Base-by-base conservation (phyloP, 192 early-diverging fungal genomes). In the Phlyctochytrium arcticum region DNA sequence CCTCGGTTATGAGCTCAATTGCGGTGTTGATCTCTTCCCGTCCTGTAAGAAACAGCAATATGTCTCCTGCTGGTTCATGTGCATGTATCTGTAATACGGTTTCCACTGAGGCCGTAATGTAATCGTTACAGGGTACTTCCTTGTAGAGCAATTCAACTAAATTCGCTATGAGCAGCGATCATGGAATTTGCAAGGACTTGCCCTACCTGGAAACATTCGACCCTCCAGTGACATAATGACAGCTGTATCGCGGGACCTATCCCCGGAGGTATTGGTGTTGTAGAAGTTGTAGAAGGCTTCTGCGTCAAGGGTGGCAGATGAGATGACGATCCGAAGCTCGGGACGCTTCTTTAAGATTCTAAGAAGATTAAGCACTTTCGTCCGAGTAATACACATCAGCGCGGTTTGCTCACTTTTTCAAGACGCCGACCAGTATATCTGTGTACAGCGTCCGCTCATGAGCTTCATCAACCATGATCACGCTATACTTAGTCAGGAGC, bases 241-340 rank as follows among this genome's bases (percentile, higher is more conserved):
- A 1, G 78, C 77, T 2, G 80, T 82, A 42, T 90, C 87, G 37
- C 80, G 66, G 0, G 58, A 32, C 48, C 24, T 50, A 35, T 65
- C 44, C 8, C 57, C 47, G 5, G 71, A 73, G 12, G 65, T 60
- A 44, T 83, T 88, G n/a, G 75, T 66, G 44, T 88, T 88, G 65
- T 85, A 92, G 62, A 87, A 92, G 6, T 78, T 70, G 24, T 79
- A 79, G 65, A 90, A 90, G 3, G 77, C 73, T 58, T 89, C 80
- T 0, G 87, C 88, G 60, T 92, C 88, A 15, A 90, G 57, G n/a
- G 89, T 92, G n/a, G 90, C 90, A 1, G 89, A 92, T 0, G 89
- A 88, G 27, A 92, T 85, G 4, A 93, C 79, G 9, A 93, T 60
- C 21, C 85, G 72, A 37, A 93, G 77, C 27, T 92, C 90, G 5